phyloP scores from a whole-genome alignment of 306 rosid species.

The Cucurbita pepo region DNA sequence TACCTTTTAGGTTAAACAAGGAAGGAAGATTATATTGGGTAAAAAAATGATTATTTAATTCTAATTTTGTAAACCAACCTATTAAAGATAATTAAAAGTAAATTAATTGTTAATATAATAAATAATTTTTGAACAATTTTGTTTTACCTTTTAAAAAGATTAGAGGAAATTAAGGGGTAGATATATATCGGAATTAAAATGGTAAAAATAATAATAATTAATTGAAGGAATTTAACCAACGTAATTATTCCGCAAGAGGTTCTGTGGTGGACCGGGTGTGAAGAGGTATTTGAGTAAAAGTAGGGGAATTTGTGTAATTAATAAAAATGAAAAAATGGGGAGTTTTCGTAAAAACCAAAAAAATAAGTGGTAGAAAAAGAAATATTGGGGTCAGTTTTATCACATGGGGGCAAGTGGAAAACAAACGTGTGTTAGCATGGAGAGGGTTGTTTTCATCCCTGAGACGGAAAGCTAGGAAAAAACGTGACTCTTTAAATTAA shows the following conservation, averaged over 20 bases:
- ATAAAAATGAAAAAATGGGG: neutral
- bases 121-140: no score
- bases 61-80: no score
- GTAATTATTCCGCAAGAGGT: no score
- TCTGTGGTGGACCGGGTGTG: neutral
- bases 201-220: no score
- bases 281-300: neutral
- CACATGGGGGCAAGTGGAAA: neutral
- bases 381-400: neutral
- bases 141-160: no score
- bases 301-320: neutral
- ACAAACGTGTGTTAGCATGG: neutral
- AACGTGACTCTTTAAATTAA: neutral
- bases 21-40: neutral
- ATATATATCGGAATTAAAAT: no score
- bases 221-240: no score
- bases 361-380: neutral
- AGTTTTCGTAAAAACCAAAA: neutral
- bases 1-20: neutral
- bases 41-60: neutral
- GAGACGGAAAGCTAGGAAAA: neutral
- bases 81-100: no score
- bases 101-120: no score
- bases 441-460: neutral
- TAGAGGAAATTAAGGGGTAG: no score